Percentiles rank a stretch among this genome's conserved stretches.
Evolutionary conservation across 371 early-diverging fungal species (phyloP).

Genomic region (Apophysomyces variabilis): DNA sequence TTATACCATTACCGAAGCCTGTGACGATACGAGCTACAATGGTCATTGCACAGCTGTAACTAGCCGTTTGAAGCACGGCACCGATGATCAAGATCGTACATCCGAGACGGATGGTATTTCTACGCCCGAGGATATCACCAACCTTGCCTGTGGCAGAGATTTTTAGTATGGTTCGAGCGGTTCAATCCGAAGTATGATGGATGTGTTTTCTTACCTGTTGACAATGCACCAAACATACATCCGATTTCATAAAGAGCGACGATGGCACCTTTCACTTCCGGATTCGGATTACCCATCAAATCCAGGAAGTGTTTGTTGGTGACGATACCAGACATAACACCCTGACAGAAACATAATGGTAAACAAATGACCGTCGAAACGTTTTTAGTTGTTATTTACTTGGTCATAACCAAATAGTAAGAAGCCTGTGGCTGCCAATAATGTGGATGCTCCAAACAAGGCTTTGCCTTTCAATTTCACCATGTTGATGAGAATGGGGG

Average conservation of each 20-base stretch:
- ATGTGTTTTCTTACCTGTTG: constrained; percentile 11
- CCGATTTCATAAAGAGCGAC: constrained; percentile 36
- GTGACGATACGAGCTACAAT: constrained; percentile 56
- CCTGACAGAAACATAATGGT: constrained; percentile 14
- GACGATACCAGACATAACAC: constrained; percentile 45
- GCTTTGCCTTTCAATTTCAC: constrained; percentile 34
- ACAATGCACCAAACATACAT: constrained; percentile 35
- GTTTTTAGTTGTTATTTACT: constrained; percentile 10
- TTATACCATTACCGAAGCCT: constrained; percentile 61
- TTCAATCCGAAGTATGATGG: no score
- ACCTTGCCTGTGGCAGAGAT: not conserved
- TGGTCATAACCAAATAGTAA: constrained; percentile 50
- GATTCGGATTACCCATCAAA: constrained; percentile 25
- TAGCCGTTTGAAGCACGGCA: constrained; percentile 43
- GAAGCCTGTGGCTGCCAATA: constrained; percentile 39
- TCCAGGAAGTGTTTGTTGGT: constrained; percentile 30
- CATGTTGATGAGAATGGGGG: not conserved
- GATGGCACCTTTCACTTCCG: constrained; percentile 30
- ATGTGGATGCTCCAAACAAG: constrained; percentile 35
- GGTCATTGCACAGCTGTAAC: constrained; percentile 41
- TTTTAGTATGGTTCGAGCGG: not conserved
- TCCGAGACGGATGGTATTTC: constrained; percentile 38
- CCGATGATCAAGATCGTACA: constrained; percentile 38
- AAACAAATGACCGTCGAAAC: no score
- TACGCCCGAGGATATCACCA: constrained; percentile 38